Evolutionary conservation across 1,139 yeast genomes (phyloP).

Genomic region (Scheffersomyces insectosa): DNA sequence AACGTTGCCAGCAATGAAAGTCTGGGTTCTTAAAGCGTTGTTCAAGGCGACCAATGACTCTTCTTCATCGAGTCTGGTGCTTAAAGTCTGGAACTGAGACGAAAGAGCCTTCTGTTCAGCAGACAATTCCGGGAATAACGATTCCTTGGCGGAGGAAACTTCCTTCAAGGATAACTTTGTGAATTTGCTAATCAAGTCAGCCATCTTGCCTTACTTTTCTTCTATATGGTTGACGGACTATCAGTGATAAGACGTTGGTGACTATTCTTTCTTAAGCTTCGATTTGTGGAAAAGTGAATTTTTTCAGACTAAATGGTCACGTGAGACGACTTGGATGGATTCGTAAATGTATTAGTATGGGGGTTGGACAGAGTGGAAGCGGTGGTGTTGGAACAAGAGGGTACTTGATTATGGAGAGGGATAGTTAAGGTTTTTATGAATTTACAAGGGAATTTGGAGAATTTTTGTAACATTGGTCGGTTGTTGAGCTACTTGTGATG

Average conservation of each 20-base stretch:
- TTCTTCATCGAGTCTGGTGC: slow-evolving; percentile 57
- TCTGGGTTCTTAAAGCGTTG: slow-evolving; percentile 63
- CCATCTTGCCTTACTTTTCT: slow-evolving; percentile 25
- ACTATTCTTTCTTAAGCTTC: too few species aligned
- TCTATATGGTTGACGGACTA: too few species aligned
- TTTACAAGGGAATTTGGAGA: too few species aligned
- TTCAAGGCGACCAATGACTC: slow-evolving; percentile 63
- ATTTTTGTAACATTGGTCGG: too few species aligned
- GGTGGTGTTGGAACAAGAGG: too few species aligned
- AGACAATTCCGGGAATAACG: slow-evolving; percentile 37
- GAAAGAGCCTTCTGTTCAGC: slow-evolving; percentile 67
- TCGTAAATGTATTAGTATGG: too few species aligned
- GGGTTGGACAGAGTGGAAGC: too few species aligned
- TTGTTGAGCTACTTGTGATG: too few species aligned
- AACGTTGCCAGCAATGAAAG: slow-evolving; percentile 66
- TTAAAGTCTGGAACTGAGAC: slow-evolving; percentile 78
- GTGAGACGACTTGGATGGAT: too few species aligned
- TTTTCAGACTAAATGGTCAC: neutral
- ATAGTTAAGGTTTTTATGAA: too few species aligned
- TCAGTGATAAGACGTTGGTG: too few species aligned
- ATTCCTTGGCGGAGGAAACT: slow-evolving; percentile 25
- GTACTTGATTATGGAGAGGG: too few species aligned
- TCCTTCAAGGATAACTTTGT: slow-evolving; percentile 40
- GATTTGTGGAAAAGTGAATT: neutral
- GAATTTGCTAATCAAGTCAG: slow-evolving; percentile 44